phyloP scores from a whole-genome alignment of 1,139 yeast genomes.

The Kluyveromyces marxianus region DNA sequence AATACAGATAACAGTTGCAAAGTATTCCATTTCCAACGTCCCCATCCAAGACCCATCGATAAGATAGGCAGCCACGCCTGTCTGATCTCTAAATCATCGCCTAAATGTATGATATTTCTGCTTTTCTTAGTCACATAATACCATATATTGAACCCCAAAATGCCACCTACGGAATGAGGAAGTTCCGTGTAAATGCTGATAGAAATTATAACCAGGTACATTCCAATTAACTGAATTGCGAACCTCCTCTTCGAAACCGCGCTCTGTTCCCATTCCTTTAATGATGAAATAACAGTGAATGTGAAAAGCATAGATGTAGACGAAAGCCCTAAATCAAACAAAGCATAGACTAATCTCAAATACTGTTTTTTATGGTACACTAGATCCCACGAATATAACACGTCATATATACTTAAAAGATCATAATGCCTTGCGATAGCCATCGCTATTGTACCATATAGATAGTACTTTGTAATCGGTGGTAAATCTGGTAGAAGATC shows the following conservation, averaged over 20 bases:
- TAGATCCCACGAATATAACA: constrained; percentile 24
- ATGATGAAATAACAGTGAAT: constrained; percentile 18
- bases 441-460: constrained; percentile 21
- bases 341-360: constrained; percentile 22
- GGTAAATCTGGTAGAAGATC: constrained; percentile 14
- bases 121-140: constrained; percentile 24
- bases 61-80: constrained; percentile 14
- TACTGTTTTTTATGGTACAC: constrained; percentile 28
- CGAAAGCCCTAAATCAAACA: constrained; percentile 15
- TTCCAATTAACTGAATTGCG: constrained; percentile 20
- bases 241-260: constrained; percentile 19
- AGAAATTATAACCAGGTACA: constrained; percentile 13
- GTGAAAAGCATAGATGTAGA: constrained; percentile 18
- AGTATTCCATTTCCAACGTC: constrained; percentile 13
- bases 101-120: constrained; percentile 5
- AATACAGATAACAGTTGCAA: constrained; percentile 21
- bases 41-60: constrained; percentile 16
- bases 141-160: constrained; percentile 23
- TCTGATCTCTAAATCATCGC: not conserved
- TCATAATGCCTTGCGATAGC: constrained; percentile 20
- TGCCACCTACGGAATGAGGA: constrained; percentile 20
- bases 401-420: constrained; percentile 18
- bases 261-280: constrained; percentile 23
- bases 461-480: constrained; percentile 25
- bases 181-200: constrained; percentile 24